phyloP scores from a whole-genome alignment of 805 yeast species.

The Candida insectorum region DNA sequence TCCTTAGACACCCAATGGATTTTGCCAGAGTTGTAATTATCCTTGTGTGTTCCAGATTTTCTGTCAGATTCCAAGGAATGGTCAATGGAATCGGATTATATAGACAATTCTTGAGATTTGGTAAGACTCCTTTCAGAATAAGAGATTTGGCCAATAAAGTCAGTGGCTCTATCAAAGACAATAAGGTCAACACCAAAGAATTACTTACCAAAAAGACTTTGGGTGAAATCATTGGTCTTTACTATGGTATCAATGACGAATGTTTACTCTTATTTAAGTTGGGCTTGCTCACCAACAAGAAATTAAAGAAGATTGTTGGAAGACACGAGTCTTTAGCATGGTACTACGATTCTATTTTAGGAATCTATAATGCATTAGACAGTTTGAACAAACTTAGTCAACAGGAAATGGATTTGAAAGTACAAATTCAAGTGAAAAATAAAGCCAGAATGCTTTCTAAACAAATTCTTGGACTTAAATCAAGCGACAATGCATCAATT shows the following conservation, averaged over 20 bases:
- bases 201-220: slow-evolving; percentile 43
- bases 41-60: slow-evolving; percentile 37
- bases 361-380: slow-evolving; percentile 49
- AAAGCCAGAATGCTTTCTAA: slow-evolving; percentile 45
- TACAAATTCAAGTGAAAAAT: slow-evolving; percentile 60
- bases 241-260: slow-evolving; percentile 68
- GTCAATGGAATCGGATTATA: slow-evolving; percentile 50
- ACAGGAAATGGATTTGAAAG: slow-evolving; percentile 50
- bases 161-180: slow-evolving; percentile 7
- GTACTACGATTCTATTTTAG: slow-evolving; percentile 62
- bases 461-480: slow-evolving; percentile 27
- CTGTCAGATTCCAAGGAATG: slow-evolving; percentile 39
- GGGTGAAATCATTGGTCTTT: slow-evolving; percentile 52
- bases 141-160: slow-evolving; percentile 35
- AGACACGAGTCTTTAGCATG: slow-evolving; percentile 66
- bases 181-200: slow-evolving; percentile 2
- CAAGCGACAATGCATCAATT: slow-evolving; percentile 11
- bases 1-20: slow-evolving; percentile 33
- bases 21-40: slow-evolving; percentile 33
- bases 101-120: slow-evolving; percentile 68
- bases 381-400: slow-evolving; percentile 40
- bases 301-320: slow-evolving; percentile 36
- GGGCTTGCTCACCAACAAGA: slow-evolving; percentile 39
- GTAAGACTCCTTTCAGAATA: slow-evolving; percentile 62
- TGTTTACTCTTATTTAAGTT: slow-evolving; percentile 53